Conservation (phyloP, 2,329 filamentous ascomycete species). For the Ceratocystis variospora region DNA sequence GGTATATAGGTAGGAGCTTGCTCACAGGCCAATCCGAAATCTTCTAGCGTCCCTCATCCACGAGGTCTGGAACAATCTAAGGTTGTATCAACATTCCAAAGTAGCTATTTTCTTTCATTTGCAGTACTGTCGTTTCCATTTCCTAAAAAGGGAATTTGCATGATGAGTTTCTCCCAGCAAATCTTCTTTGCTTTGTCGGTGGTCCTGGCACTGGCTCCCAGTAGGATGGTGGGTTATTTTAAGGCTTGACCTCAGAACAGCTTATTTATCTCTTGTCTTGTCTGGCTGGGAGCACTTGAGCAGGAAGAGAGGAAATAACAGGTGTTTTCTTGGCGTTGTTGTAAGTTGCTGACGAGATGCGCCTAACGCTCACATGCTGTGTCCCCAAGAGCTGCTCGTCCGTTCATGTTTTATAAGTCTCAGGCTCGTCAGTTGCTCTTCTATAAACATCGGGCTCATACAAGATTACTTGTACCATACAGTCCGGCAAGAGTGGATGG, state of each 20-base stretch:
- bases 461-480: too few species aligned
- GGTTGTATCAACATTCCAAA: neutral
- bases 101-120: neutral
- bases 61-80: neutral
- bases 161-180: too few species aligned
- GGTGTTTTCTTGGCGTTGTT: neutral
- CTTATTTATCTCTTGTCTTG: neutral
- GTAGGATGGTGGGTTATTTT: neutral
- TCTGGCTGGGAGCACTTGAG: neutral
- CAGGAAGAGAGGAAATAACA: neutral
- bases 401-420: too few species aligned
- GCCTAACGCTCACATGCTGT: neutral
- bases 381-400: too few species aligned
- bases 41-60: neutral
- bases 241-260: neutral
- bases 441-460: too few species aligned
- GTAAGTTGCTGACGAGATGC: neutral
- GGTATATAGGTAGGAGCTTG: neutral
- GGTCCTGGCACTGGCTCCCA: neutral
- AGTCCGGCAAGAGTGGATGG: too few species aligned
- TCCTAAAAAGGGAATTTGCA: conserved; percentile 4
- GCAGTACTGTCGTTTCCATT: neutral
- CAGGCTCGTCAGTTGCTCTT: too few species aligned
- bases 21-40: too few species aligned
- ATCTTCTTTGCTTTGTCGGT: neutral